Evolutionary conservation across 2,329 filamentous ascomycete genomes (phyloP).

Genomic region (Ophiosphaerella herpotricha): DNA sequence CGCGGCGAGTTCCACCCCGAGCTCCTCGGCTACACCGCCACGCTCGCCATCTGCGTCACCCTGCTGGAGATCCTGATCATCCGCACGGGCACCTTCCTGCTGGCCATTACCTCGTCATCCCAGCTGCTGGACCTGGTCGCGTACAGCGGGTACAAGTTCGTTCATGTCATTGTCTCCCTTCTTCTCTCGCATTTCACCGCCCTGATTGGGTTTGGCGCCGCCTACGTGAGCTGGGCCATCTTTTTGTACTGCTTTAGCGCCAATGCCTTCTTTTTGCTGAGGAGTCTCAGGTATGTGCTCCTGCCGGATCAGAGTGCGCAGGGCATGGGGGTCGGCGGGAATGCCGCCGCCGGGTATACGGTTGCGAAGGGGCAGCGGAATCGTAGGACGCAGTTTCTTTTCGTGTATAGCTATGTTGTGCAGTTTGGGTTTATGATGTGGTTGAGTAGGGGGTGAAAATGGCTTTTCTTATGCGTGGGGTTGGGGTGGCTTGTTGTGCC

Average conservation of each 20-base stretch:
- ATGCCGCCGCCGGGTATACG: constrained; percentile 61
- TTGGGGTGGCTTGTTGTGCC: no score
- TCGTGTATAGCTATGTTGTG: constrained; percentile 79
- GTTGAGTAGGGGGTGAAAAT: constrained; percentile 52
- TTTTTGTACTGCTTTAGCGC: constrained; percentile 92
- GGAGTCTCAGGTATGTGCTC: constrained; percentile 93
- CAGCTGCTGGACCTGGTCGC: constrained; percentile 93
- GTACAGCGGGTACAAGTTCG: constrained; percentile 98
- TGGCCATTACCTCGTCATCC: constrained; percentile 91
- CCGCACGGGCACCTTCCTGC: constrained; percentile 89
- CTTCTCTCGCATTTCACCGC: constrained; percentile 66
- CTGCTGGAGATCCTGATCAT: constrained; percentile 86
- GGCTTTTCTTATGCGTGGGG: neutral
- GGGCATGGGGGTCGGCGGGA: constrained; percentile 33
- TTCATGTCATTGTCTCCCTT: constrained; percentile 91
- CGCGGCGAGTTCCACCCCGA: constrained; percentile 93
- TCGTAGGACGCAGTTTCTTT: constrained; percentile 40
- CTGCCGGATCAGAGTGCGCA: constrained; percentile 67
- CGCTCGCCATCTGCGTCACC: constrained; percentile 80
- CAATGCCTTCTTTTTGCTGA: constrained; percentile 93
- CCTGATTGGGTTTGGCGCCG: constrained; percentile 78
- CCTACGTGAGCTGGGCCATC: constrained; percentile 85
- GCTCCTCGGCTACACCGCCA: constrained; percentile 85
- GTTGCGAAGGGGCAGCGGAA: constrained; percentile 75
- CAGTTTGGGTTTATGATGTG: constrained; percentile 96